phyloP scores from a whole-genome alignment of 2,329 filamentous ascomycete species.

The Cercospora brassicicola region DNA sequence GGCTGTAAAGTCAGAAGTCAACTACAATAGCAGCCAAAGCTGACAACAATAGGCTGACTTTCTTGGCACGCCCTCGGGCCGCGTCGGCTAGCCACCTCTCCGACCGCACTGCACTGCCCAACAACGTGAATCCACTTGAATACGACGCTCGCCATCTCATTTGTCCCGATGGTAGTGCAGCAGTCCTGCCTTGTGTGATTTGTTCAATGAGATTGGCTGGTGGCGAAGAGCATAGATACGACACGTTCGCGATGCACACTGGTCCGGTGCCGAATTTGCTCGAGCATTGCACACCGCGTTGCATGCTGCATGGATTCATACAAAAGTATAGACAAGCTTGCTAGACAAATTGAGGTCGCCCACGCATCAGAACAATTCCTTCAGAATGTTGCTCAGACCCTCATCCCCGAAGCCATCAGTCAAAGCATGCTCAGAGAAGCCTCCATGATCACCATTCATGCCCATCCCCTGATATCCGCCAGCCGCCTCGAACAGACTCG shows the following conservation, averaged over 20 bases:
- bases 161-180: background rate
- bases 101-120: background rate
- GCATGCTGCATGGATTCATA: too few species aligned
- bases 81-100: background rate
- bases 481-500: slow-evolving; percentile 63
- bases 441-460: slow-evolving; percentile 27
- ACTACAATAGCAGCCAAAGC: slow-evolving; percentile 3
- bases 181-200: too few species aligned
- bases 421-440: slow-evolving; percentile 32
- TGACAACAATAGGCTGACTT: slow-evolving; percentile 2
- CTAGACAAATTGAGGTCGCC: too few species aligned
- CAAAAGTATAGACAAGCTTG: too few species aligned
- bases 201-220: too few species aligned
- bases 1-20: slow-evolving; percentile 3
- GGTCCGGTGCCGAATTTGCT: too few species aligned
- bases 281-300: too few species aligned
- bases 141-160: background rate
- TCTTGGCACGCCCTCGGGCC: background rate
- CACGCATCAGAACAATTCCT: slow-evolving; percentile 55
- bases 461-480: slow-evolving; percentile 48
- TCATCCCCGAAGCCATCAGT: slow-evolving; percentile 54
- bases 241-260: too few species aligned
- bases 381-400: slow-evolving; percentile 60
- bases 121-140: background rate
- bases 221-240: too few species aligned